phyloP scores from a whole-genome alignment of 2,329 filamentous ascomycete genomes.

The Juglanconis sp. region DNA sequence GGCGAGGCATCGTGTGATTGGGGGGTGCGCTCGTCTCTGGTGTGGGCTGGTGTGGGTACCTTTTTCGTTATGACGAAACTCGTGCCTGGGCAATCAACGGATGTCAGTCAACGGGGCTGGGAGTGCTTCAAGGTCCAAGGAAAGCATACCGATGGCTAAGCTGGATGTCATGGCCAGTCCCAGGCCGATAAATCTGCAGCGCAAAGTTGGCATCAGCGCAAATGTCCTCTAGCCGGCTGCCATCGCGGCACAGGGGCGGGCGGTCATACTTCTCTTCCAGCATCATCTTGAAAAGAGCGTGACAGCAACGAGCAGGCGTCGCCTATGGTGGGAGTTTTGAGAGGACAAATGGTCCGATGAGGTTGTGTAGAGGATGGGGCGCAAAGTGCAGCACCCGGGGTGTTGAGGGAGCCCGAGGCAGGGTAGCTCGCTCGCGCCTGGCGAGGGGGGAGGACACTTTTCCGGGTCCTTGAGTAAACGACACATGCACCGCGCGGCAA shows the following conservation, averaged over 20 bases:
- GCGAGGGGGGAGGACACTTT: conserved; percentile 1
- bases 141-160: conserved; percentile 65
- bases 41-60: conserved; percentile 45
- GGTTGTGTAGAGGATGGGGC: conserved; percentile 1
- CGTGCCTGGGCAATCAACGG: conserved; percentile 56
- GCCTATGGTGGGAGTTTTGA: conserved; percentile 4
- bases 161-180: conserved; percentile 72
- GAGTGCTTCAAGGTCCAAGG: neutral
- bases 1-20: neutral
- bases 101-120: conserved; percentile 20
- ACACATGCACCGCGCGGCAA: neutral
- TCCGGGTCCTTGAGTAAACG: neutral
- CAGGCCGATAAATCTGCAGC: conserved; percentile 69
- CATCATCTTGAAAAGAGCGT: conserved; percentile 33
- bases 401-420: conserved; percentile 4
- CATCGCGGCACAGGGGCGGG: conserved; percentile 2
- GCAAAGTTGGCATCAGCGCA: conserved; percentile 28
- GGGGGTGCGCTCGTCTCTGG: conserved; percentile 11
- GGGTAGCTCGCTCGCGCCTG: conserved; percentile 10
- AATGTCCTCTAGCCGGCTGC: conserved; percentile 13
- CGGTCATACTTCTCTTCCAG: conserved; percentile 44
- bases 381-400: conserved; percentile 12
- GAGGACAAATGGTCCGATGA: neutral
- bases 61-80: conserved; percentile 99
- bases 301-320: conserved; percentile 17